phyloP scores from a whole-genome alignment of 768 basidiomycete species.

The Pulveroboletus sp. region DNA sequence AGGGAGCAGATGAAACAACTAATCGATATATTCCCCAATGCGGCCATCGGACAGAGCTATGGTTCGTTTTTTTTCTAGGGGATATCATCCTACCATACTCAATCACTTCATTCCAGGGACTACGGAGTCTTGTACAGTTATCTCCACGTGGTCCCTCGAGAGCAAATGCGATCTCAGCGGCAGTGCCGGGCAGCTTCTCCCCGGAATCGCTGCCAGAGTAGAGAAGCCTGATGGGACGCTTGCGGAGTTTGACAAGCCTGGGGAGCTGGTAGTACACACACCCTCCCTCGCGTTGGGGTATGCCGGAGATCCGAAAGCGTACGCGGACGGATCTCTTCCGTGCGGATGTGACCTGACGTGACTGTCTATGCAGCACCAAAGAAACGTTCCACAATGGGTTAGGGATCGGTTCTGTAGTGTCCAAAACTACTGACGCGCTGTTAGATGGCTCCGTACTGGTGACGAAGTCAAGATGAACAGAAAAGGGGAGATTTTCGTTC shows the following conservation, averaged over 20 bases:
- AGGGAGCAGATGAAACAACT: slow-evolving; percentile 47
- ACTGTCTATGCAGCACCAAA: slow-evolving; percentile 43
- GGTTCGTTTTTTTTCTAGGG: slow-evolving; percentile 33
- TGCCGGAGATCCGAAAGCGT: slow-evolving; percentile 57
- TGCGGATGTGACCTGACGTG: slow-evolving; percentile 9
- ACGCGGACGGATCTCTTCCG: slow-evolving; percentile 23
- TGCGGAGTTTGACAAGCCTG: slow-evolving; percentile 54
- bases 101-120: slow-evolving; percentile 39
- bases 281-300: slow-evolving; percentile 62
- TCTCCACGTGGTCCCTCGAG: slow-evolving; percentile 44
- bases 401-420: background rate
- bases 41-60: slow-evolving; percentile 58
- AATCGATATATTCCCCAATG: slow-evolving; percentile 43
- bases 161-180: slow-evolving; percentile 47
- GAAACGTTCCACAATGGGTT: slow-evolving; percentile 57
- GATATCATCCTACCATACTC: background rate
- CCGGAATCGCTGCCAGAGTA: slow-evolving; percentile 54
- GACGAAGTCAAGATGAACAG: slow-evolving; percentile 66
- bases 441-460: slow-evolving; percentile 64
- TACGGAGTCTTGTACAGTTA: slow-evolving; percentile 58
- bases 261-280: slow-evolving; percentile 57
- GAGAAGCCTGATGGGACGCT: slow-evolving; percentile 55
- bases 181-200: slow-evolving; percentile 54
- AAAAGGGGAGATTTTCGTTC: slow-evolving; percentile 59
- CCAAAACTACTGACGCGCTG: background rate